These are phyloP conservation scores for Avena atlantica DNA, from an alignment of 176 grass and related monocot genomes.

Conservation along the genomic window DNA sequence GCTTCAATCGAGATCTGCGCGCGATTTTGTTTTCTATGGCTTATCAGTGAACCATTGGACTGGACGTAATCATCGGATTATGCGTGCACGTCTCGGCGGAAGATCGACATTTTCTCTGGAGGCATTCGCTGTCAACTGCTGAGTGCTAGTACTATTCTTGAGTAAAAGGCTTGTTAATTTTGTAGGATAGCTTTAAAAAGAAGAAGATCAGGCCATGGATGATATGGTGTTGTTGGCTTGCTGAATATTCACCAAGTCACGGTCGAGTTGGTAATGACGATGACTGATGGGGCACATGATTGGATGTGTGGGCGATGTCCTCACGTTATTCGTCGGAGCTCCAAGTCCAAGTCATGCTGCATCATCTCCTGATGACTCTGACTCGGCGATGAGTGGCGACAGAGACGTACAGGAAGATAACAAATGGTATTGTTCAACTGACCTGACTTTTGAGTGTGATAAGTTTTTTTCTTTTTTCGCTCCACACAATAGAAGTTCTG, in stretches of 20 bases:
- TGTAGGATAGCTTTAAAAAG: too few species aligned
- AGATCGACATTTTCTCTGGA: not conserved
- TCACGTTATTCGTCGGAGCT: too few species aligned
- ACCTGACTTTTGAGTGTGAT: too few species aligned
- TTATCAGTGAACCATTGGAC: not conserved
- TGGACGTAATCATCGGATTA: not conserved
- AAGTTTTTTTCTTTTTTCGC: too few species aligned
- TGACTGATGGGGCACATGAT: not conserved
- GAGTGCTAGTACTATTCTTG: not conserved
- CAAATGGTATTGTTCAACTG: too few species aligned
- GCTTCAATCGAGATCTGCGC: conserved; percentile 41
- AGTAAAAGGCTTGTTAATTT: too few species aligned
- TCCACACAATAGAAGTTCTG: not conserved
- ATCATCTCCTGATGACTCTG: not conserved
- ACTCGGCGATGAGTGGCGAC: conserved; percentile 11
- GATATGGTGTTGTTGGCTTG: not conserved
- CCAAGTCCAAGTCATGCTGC: not conserved
- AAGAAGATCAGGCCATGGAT: too few species aligned
- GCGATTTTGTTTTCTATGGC: not conserved
- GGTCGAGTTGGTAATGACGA: conserved; percentile 1
- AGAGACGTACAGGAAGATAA: not conserved
- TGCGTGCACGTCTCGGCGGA: not conserved
- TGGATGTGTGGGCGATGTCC: too few species aligned
- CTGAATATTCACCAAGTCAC: conserved; percentile 17
- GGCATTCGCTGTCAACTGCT: not conserved